A percentile compares a stretch with the other conserved stretches of the same genome.
Conservation (phyloP, 352 stramenopile species). For the Pythium apleroticum region DNA sequence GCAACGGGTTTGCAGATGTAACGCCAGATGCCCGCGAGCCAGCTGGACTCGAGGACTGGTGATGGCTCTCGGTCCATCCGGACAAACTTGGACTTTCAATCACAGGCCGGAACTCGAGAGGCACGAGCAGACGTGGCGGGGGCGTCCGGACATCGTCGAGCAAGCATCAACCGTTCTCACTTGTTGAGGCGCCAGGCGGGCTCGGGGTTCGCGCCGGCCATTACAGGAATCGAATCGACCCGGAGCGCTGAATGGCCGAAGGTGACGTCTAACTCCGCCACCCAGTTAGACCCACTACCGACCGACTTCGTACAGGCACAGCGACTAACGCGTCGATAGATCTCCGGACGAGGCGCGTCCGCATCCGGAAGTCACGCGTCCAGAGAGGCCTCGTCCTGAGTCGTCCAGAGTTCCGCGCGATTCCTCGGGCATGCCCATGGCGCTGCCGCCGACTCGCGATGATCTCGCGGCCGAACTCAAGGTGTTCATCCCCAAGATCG, state of each 20-base stretch:
- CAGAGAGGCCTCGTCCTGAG: neutral
- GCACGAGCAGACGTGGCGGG: slow-evolving; percentile 2
- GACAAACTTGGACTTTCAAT: neutral
- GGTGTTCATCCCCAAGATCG: slow-evolving; percentile 52
- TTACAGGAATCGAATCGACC: slow-evolving; percentile 1
- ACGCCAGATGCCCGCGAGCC: slow-evolving; percentile 4
- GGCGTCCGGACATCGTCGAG: neutral
- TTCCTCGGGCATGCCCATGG: slow-evolving; percentile 13
- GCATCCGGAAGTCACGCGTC: slow-evolving; percentile 5
- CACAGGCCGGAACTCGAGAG: neutral
- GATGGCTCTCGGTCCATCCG: neutral
- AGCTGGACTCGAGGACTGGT: neutral
- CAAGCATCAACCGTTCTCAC: slow-evolving; percentile 6
- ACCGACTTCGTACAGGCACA: slow-evolving; percentile 3
- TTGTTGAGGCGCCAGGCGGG: slow-evolving; percentile 2
- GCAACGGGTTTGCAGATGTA: slow-evolving; percentile 3
- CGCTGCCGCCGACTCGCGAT: slow-evolving; percentile 27
- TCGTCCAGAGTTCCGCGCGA: neutral
- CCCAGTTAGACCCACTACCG: neutral
- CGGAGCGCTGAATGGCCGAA: neutral
- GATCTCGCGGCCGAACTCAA: slow-evolving; percentile 30
- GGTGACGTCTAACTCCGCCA: neutral
- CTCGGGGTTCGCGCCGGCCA: slow-evolving; percentile 5
- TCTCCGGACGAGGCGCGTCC: slow-evolving; percentile 1
- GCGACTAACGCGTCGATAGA: neutral